Base-by-base conservation (phyloP, 2,329 filamentous ascomycete genomes). In the Colletotrichum truncatum region DNA sequence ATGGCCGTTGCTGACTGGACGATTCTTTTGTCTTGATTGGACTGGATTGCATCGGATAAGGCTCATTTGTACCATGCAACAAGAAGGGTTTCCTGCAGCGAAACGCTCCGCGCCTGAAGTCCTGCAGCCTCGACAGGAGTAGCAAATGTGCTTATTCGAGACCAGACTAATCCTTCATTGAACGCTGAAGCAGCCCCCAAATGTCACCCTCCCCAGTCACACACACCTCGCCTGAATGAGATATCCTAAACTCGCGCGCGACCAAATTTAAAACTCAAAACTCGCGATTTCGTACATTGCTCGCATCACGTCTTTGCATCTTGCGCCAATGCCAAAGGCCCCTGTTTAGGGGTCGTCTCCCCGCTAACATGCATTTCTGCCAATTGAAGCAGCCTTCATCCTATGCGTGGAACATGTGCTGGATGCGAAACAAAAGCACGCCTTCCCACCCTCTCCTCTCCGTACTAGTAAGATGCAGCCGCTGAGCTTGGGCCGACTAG, bases 51-150 rank as follows among this genome's bases (percentile, higher is more conserved):
- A 55, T n/a, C n/a, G n/a, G n/a, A n/a, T n/a, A n/a, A n/a, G n/a
- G n/a, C n/a, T n/a, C n/a, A n/a, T n/a, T n/a, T n/a, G n/a, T n/a
- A n/a, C n/a, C 30, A 61, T 49, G 56, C 56, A 18, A 54, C 56
- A 18, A 36, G 8, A 39, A 54, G 26, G 41, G 48, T 49, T 43
- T 18, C 9, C 48, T 61, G 45, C 41, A 62, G 43, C 62, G 56
- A 65, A 55, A 62, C 57, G 36, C 48, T 62, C 16, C 21, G 28
- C 62, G 56, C 62, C 32, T 36, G 62, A 51, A 28, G 51, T 55
- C 16, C 63, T 63, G 57, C 63, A 14, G 30, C 43, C 57, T 30
- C 28, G 41, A 16, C 34, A 55, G 12, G 49, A 32, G 10, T 23
- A 26, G 32, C 34, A 21, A 26, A 32, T 30, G 25, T 14, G 18